phyloP scores from a whole-genome alignment of 306 rosid genomes.

The Acacia acuminata region DNA sequence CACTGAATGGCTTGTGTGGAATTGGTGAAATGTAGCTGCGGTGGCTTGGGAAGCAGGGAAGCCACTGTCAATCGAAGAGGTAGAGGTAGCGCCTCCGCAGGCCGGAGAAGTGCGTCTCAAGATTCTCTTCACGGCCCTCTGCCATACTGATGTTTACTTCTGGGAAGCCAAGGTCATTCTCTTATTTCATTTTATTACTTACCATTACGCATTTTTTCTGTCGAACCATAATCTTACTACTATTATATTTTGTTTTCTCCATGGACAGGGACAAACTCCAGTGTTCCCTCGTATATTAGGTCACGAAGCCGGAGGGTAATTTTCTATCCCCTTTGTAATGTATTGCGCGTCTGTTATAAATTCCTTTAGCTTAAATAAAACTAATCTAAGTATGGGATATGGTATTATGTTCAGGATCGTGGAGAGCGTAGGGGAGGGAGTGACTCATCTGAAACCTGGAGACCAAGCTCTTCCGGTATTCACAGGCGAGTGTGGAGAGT shows the following conservation, averaged over 20 bases:
- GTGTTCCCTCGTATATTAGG: conserved; percentile 73
- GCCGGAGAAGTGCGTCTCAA: conserved; percentile 29
- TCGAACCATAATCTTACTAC: neutral
- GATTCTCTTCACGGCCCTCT: conserved; percentile 25
- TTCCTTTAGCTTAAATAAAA: no score
- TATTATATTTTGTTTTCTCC: neutral
- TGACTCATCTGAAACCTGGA: conserved; percentile 53
- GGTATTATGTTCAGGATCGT: conserved; percentile 24
- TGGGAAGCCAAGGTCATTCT: conserved; percentile 31
- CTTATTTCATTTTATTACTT: neutral
- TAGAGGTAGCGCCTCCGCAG: conserved; percentile 27
- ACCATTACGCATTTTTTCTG: no score
- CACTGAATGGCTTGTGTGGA: neutral
- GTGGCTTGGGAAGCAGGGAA: conserved; percentile 31
- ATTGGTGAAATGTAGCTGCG: conserved; percentile 14
- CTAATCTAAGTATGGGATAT: neutral
- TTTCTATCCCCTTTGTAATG: neutral
- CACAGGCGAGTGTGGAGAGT: conserved; percentile 68
- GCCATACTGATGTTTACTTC: conserved; percentile 36
- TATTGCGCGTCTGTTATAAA: neutral
- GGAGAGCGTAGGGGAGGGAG: conserved; percentile 73
- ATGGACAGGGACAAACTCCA: conserved; percentile 58
- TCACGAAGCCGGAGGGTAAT: conserved; percentile 75
- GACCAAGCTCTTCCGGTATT: conserved; percentile 68
- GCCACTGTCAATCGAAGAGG: conserved; percentile 25